Evolutionary conservation across 225 moss, liverwort and hornwort species (phyloP).

Genomic region (Antitrichia curtipendula): DNA sequence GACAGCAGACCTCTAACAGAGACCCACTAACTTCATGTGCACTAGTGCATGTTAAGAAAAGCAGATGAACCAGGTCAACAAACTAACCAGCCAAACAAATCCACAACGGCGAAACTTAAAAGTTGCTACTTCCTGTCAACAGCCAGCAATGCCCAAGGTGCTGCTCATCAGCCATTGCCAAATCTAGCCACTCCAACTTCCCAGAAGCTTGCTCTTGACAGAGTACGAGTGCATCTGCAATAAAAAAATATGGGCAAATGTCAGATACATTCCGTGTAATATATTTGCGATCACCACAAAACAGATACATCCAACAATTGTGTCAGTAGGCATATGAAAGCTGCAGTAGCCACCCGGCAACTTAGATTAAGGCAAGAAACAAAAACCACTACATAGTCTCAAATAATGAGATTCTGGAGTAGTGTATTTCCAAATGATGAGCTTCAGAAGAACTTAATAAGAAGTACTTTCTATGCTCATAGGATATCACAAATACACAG

Average conservation of each 20-base stretch:
- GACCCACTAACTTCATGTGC: background rate
- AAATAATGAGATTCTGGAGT: background rate
- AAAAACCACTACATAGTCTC: background rate
- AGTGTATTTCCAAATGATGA: no score
- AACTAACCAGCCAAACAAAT: slow-evolving; percentile 78
- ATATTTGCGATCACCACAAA: background rate
- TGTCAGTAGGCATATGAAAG: background rate
- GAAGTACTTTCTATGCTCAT: background rate
- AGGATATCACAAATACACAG: background rate
- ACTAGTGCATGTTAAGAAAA: slow-evolving; percentile 30
- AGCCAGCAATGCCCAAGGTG: slow-evolving; percentile 10
- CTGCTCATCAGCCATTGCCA: slow-evolving; percentile 10
- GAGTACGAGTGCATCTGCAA: background rate
- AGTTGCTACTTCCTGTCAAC: slow-evolving; percentile 33
- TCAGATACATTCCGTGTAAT: background rate
- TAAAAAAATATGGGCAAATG: background rate
- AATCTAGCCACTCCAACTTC: background rate
- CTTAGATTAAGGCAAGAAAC: background rate
- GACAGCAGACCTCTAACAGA: background rate
- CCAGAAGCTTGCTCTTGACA: background rate
- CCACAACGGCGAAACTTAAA: slow-evolving; percentile 39
- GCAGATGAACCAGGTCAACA: slow-evolving; percentile 65
- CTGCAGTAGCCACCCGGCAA: background rate
- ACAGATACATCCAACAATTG: background rate
- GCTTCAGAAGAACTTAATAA: background rate